Evolutionary conservation across 805 yeast genomes (phyloP).

Genomic region (Kodamaea nitidulidarum): DNA sequence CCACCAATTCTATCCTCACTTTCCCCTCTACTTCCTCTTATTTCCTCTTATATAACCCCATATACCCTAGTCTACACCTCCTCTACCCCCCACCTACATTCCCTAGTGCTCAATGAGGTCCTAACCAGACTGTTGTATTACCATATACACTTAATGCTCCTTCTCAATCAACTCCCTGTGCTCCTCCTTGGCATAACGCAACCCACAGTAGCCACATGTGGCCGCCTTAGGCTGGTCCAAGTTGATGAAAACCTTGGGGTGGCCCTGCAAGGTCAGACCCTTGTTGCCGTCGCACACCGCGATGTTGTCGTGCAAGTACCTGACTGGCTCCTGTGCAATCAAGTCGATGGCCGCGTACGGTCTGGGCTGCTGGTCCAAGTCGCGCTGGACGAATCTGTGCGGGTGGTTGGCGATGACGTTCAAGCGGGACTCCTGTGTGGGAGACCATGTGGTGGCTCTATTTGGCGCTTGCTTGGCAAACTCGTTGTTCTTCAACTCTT

Average conservation of each 20-base stretch:
- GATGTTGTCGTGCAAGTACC: conserved; percentile 52
- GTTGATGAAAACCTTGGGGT: conserved; percentile 78
- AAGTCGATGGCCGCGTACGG: conserved; percentile 84
- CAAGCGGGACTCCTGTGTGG: conserved; percentile 57
- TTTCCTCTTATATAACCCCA: no score
- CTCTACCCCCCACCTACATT: no score
- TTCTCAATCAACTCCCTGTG: conserved; percentile 39
- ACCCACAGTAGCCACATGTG: conserved; percentile 80
- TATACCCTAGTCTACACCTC: no score
- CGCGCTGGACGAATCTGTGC: conserved; percentile 64
- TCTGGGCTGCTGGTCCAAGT: conserved; percentile 64
- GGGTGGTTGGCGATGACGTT: conserved; percentile 53
- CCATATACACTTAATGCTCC: no score
- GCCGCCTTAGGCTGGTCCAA: conserved; percentile 70
- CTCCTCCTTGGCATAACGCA: conserved; percentile 57
- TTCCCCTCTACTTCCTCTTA: no score
- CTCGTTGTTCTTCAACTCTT: conserved; percentile 20
- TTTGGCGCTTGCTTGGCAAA: conserved; percentile 70
- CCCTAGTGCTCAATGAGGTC: no score
- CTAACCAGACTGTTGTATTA: no score
- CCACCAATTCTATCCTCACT: no score
- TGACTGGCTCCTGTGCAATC: conserved; percentile 69
- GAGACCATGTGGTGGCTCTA: conserved; percentile 66
- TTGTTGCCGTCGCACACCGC: conserved; percentile 85
- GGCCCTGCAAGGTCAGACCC: conserved; percentile 67